These are phyloP conservation scores for Vinca major DNA, from an alignment of 305 asterid species.

Conservation along the genomic window DNA sequence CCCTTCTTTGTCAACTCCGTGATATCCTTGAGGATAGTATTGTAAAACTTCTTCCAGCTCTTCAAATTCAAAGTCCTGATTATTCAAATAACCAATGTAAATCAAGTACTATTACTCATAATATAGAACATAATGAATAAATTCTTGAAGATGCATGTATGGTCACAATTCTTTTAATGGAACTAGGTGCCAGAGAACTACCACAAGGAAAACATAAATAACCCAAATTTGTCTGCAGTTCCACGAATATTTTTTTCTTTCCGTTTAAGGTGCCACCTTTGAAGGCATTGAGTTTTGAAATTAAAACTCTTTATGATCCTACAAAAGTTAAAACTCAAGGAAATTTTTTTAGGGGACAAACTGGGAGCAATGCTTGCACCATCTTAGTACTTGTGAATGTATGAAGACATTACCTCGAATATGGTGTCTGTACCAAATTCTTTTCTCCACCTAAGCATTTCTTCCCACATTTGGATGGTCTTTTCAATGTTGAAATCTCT, in stretches of 20 bases:
- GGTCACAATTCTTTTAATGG: not conserved
- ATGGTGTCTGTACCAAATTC: conserved; percentile 80
- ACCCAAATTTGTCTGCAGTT: not conserved
- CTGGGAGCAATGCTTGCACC: not conserved
- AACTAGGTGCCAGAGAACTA: not conserved
- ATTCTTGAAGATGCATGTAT: not conserved
- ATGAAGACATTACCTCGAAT: conserved; percentile 51
- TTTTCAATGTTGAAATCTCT: conserved; percentile 64
- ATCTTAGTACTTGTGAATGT: conserved; percentile 11
- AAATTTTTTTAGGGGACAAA: not conserved
- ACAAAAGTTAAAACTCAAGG: no score
- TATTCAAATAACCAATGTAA: not conserved
- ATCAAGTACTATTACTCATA: not conserved
- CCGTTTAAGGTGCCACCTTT: not conserved
- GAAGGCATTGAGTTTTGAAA: not conserved
- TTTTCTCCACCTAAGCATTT: conserved; percentile 89
- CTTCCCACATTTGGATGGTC: conserved; percentile 89
- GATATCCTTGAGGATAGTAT: conserved; percentile 94
- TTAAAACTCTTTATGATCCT: not conserved
- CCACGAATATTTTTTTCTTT: not conserved
- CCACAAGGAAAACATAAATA: not conserved
- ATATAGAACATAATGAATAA: not conserved
- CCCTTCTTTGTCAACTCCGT: conserved; percentile 96
- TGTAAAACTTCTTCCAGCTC: conserved; percentile 89
- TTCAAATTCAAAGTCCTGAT: conserved; percentile 69